Evolutionary conservation across 176 grass and related monocot genomes (phyloP).

Genomic region (Oryza punctata): DNA sequence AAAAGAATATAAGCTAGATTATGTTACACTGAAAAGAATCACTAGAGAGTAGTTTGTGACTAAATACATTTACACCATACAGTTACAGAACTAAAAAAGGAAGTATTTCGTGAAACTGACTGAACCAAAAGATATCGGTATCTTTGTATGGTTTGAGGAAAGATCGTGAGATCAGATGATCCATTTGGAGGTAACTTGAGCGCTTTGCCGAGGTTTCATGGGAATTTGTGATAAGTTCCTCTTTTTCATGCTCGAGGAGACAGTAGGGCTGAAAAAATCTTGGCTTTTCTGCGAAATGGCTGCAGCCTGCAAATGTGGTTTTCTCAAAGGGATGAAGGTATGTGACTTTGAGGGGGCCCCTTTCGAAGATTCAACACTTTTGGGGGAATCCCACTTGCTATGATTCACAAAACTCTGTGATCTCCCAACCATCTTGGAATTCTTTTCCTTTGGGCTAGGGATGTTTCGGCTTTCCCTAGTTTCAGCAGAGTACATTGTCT

Average conservation of each 20-base stretch:
- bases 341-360: slow-evolving; percentile 52
- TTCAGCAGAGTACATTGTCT: slow-evolving; percentile 96
- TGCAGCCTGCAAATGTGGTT: slow-evolving; percentile 71
- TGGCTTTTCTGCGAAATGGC: slow-evolving; percentile 78
- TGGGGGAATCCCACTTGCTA: slow-evolving; percentile 81
- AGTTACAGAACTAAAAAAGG: slow-evolving; percentile 9
- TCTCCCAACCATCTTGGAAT: slow-evolving; percentile 56
- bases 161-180: slow-evolving; percentile 35
- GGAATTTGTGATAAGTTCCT: slow-evolving; percentile 61
- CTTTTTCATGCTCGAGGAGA: slow-evolving; percentile 97
- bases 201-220: slow-evolving; percentile 59
- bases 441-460: slow-evolving; percentile 73
- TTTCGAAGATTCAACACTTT: slow-evolving; percentile 52
- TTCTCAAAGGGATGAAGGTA: slow-evolving; percentile 66
- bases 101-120: slow-evolving; percentile 11
- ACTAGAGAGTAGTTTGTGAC: slow-evolving; percentile 23
- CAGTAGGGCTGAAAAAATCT: slow-evolving; percentile 78
- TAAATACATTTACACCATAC: slow-evolving; percentile 46
- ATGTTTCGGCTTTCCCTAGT: slow-evolving; percentile 98
- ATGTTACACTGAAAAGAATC: slow-evolving; percentile 41
- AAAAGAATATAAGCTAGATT: slow-evolving; percentile 22
- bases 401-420: slow-evolving; percentile 78
- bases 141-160: slow-evolving; percentile 32
- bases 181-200: slow-evolving; percentile 61
- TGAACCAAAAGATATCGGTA: slow-evolving; percentile 21